A percentile compares a stretch with the other conserved stretches of the same genome.
Evolutionary conservation across 495 filamentous ascomycete species (phyloP).

Genomic region (Aspergillus ellipticus): DNA sequence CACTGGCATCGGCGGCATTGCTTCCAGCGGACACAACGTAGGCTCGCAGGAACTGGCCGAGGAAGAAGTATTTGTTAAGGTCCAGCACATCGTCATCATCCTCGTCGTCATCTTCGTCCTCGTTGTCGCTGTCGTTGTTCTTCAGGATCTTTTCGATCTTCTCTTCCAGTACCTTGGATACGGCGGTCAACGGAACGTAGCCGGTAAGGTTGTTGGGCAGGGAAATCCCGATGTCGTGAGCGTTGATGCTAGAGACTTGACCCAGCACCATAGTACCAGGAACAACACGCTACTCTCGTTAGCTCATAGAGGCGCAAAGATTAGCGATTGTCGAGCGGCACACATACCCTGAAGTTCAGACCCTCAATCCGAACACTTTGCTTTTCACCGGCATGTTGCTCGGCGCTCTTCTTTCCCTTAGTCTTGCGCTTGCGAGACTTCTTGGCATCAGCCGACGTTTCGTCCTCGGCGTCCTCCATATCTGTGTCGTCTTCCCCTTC

Average conservation of each 20-base stretch:
- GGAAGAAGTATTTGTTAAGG: constrained; percentile 64
- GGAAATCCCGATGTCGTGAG: constrained; percentile 71
- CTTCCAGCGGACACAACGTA: constrained; percentile 70
- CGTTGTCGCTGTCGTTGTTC: constrained; percentile 47
- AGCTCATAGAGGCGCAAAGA: constrained; percentile 22
- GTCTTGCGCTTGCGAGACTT: constrained; percentile 49
- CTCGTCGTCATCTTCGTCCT: constrained; percentile 47
- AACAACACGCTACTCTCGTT: constrained; percentile 63
- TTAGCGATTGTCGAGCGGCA: background rate
- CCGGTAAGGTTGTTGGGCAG: constrained; percentile 91
- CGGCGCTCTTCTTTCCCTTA: constrained; percentile 47
- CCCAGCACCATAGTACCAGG: constrained; percentile 84
- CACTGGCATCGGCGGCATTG: constrained; percentile 49
- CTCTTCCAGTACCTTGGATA: constrained; percentile 70
- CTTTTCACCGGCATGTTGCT: constrained; percentile 44
- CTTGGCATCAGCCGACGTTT: constrained; percentile 34
- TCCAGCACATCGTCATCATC: constrained; percentile 61
- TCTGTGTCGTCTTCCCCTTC: constrained; percentile 43
- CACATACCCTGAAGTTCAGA: constrained; percentile 79
- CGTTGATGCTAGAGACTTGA: constrained; percentile 76
- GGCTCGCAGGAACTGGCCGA: constrained; percentile 88
- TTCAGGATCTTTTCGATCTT: constrained; percentile 62
- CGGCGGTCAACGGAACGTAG: constrained; percentile 82
- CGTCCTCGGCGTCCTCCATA: constrained; percentile 43
- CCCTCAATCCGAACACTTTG: constrained; percentile 72